Evolutionary conservation across 2,329 filamentous ascomycete species (phyloP).

Genomic region (Coniochaeta hoffmannii): DNA sequence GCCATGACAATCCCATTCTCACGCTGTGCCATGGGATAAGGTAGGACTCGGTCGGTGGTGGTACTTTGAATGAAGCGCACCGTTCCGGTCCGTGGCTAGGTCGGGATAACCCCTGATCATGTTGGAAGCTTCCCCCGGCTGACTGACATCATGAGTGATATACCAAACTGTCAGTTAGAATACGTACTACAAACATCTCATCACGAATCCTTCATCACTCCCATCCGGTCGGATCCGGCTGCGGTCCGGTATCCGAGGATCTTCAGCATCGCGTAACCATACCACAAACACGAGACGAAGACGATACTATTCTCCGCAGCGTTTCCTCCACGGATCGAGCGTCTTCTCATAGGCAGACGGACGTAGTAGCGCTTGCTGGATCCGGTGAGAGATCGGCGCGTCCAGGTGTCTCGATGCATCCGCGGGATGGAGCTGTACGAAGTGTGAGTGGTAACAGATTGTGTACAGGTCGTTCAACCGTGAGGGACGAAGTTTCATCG

Average conservation of each 20-base stretch:
- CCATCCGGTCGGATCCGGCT: not conserved
- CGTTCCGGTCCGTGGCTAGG: not conserved
- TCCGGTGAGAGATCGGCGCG: not conserved
- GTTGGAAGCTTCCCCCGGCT: not conserved
- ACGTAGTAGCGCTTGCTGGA: not conserved
- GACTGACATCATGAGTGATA: not conserved
- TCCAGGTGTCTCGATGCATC: not conserved
- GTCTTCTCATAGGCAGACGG: not conserved
- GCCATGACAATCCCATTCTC: no score
- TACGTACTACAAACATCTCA: not conserved
- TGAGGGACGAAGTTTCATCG: not conserved
- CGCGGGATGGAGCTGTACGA: not conserved
- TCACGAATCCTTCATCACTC: not conserved
- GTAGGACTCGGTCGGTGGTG: not conserved
- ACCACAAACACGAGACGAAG: not conserved
- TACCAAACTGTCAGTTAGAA: not conserved
- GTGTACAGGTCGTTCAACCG: not conserved
- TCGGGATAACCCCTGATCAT: not conserved
- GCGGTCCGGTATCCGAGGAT: not conserved
- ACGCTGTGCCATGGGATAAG: not conserved
- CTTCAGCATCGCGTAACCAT: not conserved
- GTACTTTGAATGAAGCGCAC: not conserved
- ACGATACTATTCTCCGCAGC: not conserved
- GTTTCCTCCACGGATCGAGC: not conserved
- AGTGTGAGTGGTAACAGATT: not conserved